Evolutionary conservation across 164 flowering plant genomes (phyloP), one percentile per base, ranked within the genome.

Genomic region (Dillenia suffruticosa): DNA sequence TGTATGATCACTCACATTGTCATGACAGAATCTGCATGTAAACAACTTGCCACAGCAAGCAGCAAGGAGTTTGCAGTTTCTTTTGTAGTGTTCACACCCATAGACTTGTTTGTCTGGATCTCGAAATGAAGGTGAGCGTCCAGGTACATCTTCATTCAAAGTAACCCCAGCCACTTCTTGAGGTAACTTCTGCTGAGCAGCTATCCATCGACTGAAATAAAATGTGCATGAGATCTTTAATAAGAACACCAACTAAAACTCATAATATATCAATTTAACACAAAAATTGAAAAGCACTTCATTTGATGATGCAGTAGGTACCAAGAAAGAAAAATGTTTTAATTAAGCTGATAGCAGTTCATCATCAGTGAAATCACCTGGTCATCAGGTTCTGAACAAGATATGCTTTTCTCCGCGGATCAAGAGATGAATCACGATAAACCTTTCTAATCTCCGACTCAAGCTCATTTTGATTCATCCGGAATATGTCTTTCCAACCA

Each of bases 51-150:
- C 88, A 77, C 98, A 93, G 74, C 98, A 93, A 61, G 84, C 80
- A 71, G 98, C 94, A 24, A 86, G 83, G 10, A 93, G 84, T 68
- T 93, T 93, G 74, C 98, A 93, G 76, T 87, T 93, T 70, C 98
- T 79, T 68, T 88, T 93, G 74, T 93, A 93, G 69, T 93, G 98
- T 69, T 90, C 97, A 79, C 98, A 93, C 26, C 98, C 98, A 76
- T 80, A 88, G 8, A 80, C 74, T 65, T 77, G 68, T 56, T 82
- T 83, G 74, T 87, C 94, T 24, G 79, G 63, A 75, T 90, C 97
- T 45, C 85, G 83, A 74, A 71, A 93, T n/a, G 97, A 86, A 9
- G 96, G 94, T 57, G 82, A 84, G 56, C 88, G 75, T 55, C 83
- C 92, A 50, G 69, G 75, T 24, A 78, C 44, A 53, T 77, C 87